Evolutionary conservation across 1,139 yeast genomes (phyloP).

Genomic region (Yamadazyma jaroonii): DNA sequence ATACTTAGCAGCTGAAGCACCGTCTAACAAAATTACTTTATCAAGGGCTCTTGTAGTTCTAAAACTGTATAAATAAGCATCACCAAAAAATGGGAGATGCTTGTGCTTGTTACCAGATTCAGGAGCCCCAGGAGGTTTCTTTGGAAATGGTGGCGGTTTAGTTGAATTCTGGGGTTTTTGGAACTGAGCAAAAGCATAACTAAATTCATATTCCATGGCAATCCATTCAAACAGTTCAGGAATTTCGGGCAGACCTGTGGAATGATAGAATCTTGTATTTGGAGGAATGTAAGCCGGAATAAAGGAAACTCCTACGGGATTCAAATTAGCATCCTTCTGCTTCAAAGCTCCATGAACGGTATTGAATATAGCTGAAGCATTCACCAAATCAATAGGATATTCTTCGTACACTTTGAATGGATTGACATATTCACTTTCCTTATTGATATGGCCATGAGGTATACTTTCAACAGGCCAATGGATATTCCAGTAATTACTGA

Average conservation of each 20-base stretch:
- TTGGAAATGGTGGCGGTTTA: background rate
- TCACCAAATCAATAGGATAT: conserved; percentile 34
- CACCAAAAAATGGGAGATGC: background rate
- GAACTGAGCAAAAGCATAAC: conserved; percentile 39
- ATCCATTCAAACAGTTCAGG: conserved; percentile 53
- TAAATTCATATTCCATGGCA: conserved; percentile 57
- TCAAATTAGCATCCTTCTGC: conserved; percentile 45
- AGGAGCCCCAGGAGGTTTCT: background rate
- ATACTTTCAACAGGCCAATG: background rate
- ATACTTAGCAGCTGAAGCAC: conserved; percentile 58
- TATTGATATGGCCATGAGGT: background rate
- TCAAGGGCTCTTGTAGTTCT: conserved; percentile 41
- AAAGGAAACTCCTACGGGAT: conserved; percentile 54
- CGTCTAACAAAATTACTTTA: conserved; percentile 48
- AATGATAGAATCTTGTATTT: conserved; percentile 53
- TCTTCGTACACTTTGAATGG: conserved; percentile 5
- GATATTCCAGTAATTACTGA: background rate
- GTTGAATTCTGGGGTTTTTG: background rate
- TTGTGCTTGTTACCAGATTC: background rate
- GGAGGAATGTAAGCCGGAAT: conserved; percentile 56
- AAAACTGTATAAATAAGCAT: conserved; percentile 34
- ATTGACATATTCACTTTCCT: conserved; percentile 3
- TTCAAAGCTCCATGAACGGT: conserved; percentile 49
- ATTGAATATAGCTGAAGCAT: conserved; percentile 54
- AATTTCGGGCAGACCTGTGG: conserved; percentile 29